These are phyloP conservation scores for Penicillium nordicum DNA, from an alignment of 2,329 filamentous ascomycete species.

Conservation along the genomic window DNA sequence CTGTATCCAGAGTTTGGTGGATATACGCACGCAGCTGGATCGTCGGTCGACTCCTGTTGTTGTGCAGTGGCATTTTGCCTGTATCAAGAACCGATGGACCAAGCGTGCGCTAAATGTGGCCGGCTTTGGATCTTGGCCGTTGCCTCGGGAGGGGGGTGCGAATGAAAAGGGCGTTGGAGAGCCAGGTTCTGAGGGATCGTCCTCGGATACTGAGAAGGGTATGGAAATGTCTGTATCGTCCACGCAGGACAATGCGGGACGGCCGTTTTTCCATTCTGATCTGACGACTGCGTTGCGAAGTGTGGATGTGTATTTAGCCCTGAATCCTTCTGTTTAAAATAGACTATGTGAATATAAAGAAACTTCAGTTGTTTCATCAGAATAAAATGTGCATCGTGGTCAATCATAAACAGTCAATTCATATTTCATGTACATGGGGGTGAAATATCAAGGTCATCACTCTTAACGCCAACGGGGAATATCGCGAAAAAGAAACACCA, in stretches of 20 bases:
- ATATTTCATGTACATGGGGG: not conserved
- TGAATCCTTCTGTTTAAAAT: not conserved
- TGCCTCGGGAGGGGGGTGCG: not conserved
- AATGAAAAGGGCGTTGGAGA: not conserved
- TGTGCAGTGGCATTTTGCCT: conserved; percentile 92
- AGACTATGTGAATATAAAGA: not conserved
- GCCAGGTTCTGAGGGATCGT: not conserved
- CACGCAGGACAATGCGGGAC: conserved; percentile 58
- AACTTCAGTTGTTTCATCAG: not conserved
- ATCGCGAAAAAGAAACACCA: not conserved
- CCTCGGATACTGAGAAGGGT: not conserved
- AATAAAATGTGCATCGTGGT: not conserved
- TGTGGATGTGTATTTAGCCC: conserved; percentile 41
- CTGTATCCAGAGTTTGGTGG: conserved; percentile 81
- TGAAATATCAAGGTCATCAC: not conserved
- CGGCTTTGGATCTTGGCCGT: conserved; percentile 74
- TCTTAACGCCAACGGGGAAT: conserved; percentile 1
- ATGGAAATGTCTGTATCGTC: not conserved
- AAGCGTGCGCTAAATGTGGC: conserved; percentile 79
- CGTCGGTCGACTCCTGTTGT: conserved; percentile 70
- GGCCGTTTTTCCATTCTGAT: conserved; percentile 86
- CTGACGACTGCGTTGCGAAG: conserved; percentile 79
- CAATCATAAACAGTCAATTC: not conserved
- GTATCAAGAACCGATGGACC: conserved; percentile 85
- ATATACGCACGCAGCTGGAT: conserved; percentile 89